Base-by-base conservation (phyloP, 169 alveolate species). In the Babesia ovata region DNA sequence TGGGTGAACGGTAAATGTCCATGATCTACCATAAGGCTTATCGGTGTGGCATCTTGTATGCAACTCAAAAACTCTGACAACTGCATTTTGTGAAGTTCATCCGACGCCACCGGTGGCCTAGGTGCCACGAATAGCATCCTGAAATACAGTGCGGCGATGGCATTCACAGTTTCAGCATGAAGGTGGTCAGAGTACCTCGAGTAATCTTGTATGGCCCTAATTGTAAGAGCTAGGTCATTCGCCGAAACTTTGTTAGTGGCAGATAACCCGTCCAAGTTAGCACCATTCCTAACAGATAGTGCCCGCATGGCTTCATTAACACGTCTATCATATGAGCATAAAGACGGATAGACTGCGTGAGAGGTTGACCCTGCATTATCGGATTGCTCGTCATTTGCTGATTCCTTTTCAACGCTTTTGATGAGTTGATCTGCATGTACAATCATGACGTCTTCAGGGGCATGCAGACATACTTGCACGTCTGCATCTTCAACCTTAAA, bases 191-290 rank as follows among this genome's bases (percentile, higher is more conserved):
- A 49, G 39, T 63, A 75, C 2, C 84, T 33, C 13, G 71, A 2
- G 22, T 75, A 75, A 42, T 75, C 84, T 13, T 14, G 17, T 14
- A 75, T 13, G 4, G 62, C 67, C 9, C 13, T 57, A 4, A 75
- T 63, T 42, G 65, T n/a, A 0, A 39, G 45, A 13, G 81, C 50
- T 16, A 75, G 36, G 24, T 75, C 84, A 10, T 42, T 28, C 2
- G 63, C 81, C 4, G 44, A n/a, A 4, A 61, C 53, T 26, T 50
- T 1, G 12, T 4, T 28, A 14, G 42, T 17, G 19, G 29, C 12
- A 11, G 4, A 16, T 0, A 14, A 10, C 29, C 44, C 13, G 29
- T 74, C 57, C 24, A 72, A 39, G 19, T 59, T 63, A 16, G 24
- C 28, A 26, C 60, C 9, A 16, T 9, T n/a, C 22, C 66, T 78